Evolutionary conservation across 2,329 filamentous ascomycete genomes (phyloP).

Genomic region (Thielaviopsis musarum): DNA sequence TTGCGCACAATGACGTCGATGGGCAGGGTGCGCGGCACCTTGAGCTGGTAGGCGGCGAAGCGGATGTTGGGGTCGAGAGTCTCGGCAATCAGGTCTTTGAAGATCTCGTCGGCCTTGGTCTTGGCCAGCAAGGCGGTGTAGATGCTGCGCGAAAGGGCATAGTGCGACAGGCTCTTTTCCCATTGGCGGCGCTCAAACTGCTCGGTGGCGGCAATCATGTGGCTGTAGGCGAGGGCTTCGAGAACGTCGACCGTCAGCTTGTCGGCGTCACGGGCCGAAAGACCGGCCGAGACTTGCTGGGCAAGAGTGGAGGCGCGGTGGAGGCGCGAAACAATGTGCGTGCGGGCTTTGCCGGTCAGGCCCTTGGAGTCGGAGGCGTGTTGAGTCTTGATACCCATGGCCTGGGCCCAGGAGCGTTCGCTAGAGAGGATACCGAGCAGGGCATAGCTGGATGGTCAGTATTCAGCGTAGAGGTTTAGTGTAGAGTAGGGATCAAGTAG

Average conservation of each 20-base stretch:
- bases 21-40: slow-evolving; percentile 70
- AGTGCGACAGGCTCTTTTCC: slow-evolving; percentile 60
- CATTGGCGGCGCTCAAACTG: slow-evolving; percentile 80
- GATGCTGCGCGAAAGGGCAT: slow-evolving; percentile 61
- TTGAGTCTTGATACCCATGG: slow-evolving; percentile 80
- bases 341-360: slow-evolving; percentile 61
- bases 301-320: slow-evolving; percentile 62
- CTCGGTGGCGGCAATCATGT: slow-evolving; percentile 57
- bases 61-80: slow-evolving; percentile 87
- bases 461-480: background rate
- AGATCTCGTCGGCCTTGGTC: slow-evolving; percentile 52
- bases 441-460: slow-evolving; percentile 34
- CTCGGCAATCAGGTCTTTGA: slow-evolving; percentile 69
- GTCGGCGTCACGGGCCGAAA: slow-evolving; percentile 49
- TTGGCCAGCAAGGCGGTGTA: slow-evolving; percentile 58
- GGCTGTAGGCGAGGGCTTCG: slow-evolving; percentile 72
- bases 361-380: slow-evolving; percentile 67
- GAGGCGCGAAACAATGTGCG: slow-evolving; percentile 77
- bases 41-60: slow-evolving; percentile 84
- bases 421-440: slow-evolving; percentile 69
- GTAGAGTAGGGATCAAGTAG: background rate
- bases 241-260: slow-evolving; percentile 50
- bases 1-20: slow-evolving; percentile 63
- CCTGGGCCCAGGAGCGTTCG: slow-evolving; percentile 87
- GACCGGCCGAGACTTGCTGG: slow-evolving; percentile 45